These are phyloP conservation scores for Zygosaccharomyces pseudobailii DNA, from an alignment of 1,139 yeast species.

Conservation along the genomic window DNA sequence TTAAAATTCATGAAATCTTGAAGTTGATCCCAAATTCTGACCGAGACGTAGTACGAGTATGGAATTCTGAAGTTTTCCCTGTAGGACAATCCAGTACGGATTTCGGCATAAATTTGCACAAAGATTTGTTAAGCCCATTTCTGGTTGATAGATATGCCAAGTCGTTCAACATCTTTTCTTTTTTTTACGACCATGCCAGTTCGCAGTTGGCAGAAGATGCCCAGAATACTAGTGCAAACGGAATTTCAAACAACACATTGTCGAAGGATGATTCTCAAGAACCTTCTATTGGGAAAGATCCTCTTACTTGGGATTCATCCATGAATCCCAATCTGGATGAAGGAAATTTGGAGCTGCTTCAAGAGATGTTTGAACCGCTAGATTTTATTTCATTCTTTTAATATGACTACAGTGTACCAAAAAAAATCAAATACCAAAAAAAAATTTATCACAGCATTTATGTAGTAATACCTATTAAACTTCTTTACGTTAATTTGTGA, in stretches of 20 bases:
- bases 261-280: constrained; percentile 4
- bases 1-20: constrained; percentile 9
- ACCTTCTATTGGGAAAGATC: background rate
- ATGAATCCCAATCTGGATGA: constrained; percentile 8
- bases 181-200: constrained; percentile 26
- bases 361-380: constrained; percentile 27
- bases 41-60: constrained; percentile 14
- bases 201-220: constrained; percentile 19
- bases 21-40: constrained; percentile 6
- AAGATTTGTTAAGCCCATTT: constrained; percentile 11
- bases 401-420: background rate
- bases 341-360: constrained; percentile 16
- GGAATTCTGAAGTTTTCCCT: constrained; percentile 20
- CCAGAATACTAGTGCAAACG: constrained; percentile 8
- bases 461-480: background rate
- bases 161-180: constrained; percentile 23
- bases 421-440: background rate
- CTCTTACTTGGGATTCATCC: constrained; percentile 1
- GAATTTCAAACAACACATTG: background rate
- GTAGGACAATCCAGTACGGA: constrained; percentile 12
- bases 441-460: background rate
- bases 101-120: constrained; percentile 15
- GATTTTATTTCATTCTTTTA: constrained; percentile 27
- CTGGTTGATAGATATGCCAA: constrained; percentile 14
- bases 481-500: background rate